Percentiles rank a stretch among this genome's conserved stretches.
Evolutionary conservation across 495 filamentous ascomycete species (phyloP).

Genomic region (Darksidea phi): DNA sequence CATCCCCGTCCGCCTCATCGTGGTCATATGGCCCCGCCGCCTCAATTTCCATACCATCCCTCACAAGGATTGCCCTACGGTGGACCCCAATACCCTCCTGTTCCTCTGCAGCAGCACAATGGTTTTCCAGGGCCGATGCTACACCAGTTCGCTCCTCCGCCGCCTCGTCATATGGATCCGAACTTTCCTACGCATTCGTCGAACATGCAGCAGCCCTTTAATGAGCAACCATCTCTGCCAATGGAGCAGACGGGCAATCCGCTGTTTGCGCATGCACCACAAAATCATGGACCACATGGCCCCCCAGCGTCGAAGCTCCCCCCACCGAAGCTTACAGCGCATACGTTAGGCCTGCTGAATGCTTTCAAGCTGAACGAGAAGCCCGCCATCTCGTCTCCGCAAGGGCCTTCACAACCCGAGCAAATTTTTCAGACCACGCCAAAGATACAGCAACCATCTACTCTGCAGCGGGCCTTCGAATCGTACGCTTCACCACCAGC

Average conservation of each 20-base stretch:
- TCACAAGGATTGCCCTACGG: conserved; percentile 14
- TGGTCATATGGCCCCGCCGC: conserved; percentile 46
- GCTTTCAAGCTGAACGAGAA: conserved; percentile 39
- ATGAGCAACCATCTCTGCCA: conserved; percentile 44
- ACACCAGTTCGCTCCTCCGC: conserved; percentile 25
- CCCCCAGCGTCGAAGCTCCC: conserved; percentile 56
- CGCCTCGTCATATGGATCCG: conserved; percentile 16
- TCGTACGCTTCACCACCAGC: conserved; percentile 6
- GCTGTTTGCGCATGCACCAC: conserved; percentile 39
- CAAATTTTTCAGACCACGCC: conserved; percentile 8
- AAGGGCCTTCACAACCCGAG: conserved; percentile 25
- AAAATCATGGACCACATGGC: conserved; percentile 39
- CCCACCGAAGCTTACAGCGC: conserved; percentile 57
- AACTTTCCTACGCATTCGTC: conserved; percentile 35
- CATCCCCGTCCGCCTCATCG: conserved; percentile 42
- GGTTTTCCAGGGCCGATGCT: conserved; percentile 21
- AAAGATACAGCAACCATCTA: conserved; percentile 5
- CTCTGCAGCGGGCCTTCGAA: conserved; percentile 1
- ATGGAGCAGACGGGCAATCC: conserved; percentile 56
- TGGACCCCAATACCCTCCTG: conserved; percentile 26
- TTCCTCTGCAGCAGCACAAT: conserved; percentile 37
- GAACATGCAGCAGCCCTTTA: conserved; percentile 26
- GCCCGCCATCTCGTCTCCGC: conserved; percentile 45
- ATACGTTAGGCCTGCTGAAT: conserved; percentile 40
- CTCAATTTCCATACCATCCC: conserved; percentile 47